Base-by-base conservation (phyloP, 345 rosid genomes). In the Populus ilicifolia region DNA sequence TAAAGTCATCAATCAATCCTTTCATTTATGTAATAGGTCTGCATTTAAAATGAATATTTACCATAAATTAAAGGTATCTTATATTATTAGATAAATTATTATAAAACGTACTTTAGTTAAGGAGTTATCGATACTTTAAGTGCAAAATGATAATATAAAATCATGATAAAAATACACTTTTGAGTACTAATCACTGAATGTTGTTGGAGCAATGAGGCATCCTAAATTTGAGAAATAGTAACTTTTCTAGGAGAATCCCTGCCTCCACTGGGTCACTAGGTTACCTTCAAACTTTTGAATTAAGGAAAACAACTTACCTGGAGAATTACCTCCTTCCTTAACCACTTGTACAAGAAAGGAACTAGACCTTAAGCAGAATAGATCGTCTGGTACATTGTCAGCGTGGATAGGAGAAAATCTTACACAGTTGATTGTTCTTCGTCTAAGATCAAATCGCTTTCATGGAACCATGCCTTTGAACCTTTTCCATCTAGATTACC, bases 401-500 rank as follows among this genome's bases (percentile, higher is more conserved):
- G 46, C 63, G 30, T 72, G 44, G 64, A 16, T 72, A 50, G 75
- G 75, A 25, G 8, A 71, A 29, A 72, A 41, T 72, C 65, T 52
- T 54, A 7, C 64, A 33, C 1, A 12, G 17, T 36, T 72, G 65
- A 52, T 52, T 33, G 65, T 72, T 72, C 44, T 72, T 30, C 44
- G 66, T n/a, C 75, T 72, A 9, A 72, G 75, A 35, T 72, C 75
- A 72, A 72, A 72, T 52, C 10, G 64, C 2, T 70, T 82, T 29
- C 4, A 33, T 71, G 84, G 84, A 17, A 18, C 14, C 16, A 56
- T 82, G 21, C 79, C 77, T 38, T 33, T 23, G n/a, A 56, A 76
- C 2, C 25, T 79, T 11, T 79, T 78, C 63, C 56, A 74, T 20
- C 77, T 74, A 9, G 33, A 50, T 41, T 70, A 56, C 8, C 25